Evolutionary conservation across 106 monocot species (phyloP).

Genomic region (Agapanthus africanus): DNA sequence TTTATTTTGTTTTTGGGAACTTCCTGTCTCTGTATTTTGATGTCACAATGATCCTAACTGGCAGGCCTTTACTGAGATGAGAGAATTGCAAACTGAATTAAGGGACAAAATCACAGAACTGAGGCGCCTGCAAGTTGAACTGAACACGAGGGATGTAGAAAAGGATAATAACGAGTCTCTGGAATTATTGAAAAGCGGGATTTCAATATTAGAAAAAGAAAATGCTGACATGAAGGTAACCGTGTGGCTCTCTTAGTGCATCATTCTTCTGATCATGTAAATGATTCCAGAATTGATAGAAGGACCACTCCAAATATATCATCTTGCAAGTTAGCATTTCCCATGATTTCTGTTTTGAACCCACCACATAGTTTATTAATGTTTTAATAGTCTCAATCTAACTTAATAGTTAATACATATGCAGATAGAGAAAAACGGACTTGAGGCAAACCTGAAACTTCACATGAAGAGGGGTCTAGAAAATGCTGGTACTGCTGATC

Average conservation of each 20-base stretch:
- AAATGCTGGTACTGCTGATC: conserved; percentile 23
- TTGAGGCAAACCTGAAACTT: conserved; percentile 28
- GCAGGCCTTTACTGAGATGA: conserved; percentile 37
- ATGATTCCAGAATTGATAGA: background rate
- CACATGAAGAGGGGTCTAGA: conserved; percentile 19
- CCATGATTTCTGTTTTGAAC: background rate
- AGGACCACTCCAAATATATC: background rate
- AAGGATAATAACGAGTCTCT: conserved; percentile 37
- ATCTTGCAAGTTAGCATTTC: background rate
- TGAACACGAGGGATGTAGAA: conserved; percentile 27
- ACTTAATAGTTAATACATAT: too few species aligned
- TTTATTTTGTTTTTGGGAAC: background rate
- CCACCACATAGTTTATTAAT: background rate
- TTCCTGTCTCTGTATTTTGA: background rate
- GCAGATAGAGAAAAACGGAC: conserved; percentile 54
- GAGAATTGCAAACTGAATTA: conserved; percentile 42
- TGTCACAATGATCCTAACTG: conserved; percentile 1
- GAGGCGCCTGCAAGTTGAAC: conserved; percentile 39
- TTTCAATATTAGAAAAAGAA: conserved; percentile 48
- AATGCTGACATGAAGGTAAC: conserved; percentile 60
- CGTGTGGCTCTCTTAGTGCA: background rate
- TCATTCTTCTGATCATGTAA: background rate
- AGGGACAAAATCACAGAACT: conserved; percentile 40
- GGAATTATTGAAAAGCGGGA: conserved; percentile 26
- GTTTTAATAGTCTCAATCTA: too few species aligned